phyloP scores from a whole-genome alignment of 108 stramenopile species.

The Chaetoceros muelleri region DNA sequence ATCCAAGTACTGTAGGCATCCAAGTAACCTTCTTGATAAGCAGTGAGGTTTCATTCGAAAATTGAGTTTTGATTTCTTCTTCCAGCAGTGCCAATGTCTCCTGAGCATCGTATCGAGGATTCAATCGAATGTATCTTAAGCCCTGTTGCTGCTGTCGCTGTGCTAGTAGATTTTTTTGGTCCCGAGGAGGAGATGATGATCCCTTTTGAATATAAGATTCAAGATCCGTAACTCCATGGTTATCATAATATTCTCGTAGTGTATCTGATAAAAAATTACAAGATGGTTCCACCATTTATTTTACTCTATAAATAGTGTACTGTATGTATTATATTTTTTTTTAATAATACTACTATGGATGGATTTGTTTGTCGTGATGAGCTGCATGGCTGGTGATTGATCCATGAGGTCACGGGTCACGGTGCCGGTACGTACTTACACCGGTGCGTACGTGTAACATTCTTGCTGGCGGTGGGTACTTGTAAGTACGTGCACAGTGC shows the following conservation, averaged over 20 bases:
- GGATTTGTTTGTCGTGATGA: too few relatives aligned
- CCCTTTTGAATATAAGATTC: conserved; percentile 2
- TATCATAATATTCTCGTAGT: conserved; percentile 24
- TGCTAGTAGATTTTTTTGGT: not conserved
- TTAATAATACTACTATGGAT: too few relatives aligned
- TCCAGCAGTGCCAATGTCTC: conserved; percentile 32
- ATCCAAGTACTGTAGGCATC: conserved; percentile 35
- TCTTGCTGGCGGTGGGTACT: too few relatives aligned
- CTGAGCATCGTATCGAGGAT: conserved; percentile 47
- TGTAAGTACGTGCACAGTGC: too few relatives aligned
- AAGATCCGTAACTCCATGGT: conserved; percentile 14
- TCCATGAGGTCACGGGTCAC: too few relatives aligned
- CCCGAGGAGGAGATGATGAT: not conserved
- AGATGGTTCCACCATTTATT: not conserved
- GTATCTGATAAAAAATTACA: conserved; percentile 2
- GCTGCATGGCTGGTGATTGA: too few relatives aligned
- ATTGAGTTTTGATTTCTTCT: conserved; percentile 5
- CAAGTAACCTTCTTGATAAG: conserved; percentile 38
- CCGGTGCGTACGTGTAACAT: too few relatives aligned
- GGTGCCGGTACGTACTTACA: too few relatives aligned
- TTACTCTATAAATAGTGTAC: too few relatives aligned
- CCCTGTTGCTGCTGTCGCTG: conserved; percentile 9
- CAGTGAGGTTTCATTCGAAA: not conserved
- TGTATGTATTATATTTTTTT: too few relatives aligned
- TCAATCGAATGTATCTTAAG: conserved; percentile 62